A percentile compares a stretch with the other conserved stretches of the same genome.
Evolutionary conservation across 2,329 filamentous ascomycete species (phyloP).

Genomic region (Teratosphaeria nubilosa): DNA sequence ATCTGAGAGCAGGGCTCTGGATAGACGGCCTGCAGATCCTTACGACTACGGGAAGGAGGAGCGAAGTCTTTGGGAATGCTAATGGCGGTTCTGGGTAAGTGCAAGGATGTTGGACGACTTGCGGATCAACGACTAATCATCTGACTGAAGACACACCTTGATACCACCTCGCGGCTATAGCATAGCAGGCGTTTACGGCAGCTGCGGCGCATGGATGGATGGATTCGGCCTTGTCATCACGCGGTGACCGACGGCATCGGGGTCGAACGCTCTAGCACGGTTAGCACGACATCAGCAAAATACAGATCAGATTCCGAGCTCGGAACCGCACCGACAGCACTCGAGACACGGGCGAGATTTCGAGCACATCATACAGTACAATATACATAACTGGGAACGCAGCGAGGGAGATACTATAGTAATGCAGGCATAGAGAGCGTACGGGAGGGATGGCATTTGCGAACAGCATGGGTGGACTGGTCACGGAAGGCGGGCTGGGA

Average conservation of each 20-base stretch:
- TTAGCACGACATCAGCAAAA: not conserved
- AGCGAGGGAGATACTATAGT: not conserved
- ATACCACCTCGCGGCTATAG: slow-evolving; percentile 83
- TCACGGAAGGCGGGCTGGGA: too few species aligned
- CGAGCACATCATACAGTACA: not conserved
- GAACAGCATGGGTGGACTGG: too few species aligned
- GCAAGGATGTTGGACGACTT: not conserved
- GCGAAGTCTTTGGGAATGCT: slow-evolving; percentile 72
- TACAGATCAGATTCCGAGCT: not conserved
- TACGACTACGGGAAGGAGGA: slow-evolving; percentile 79
- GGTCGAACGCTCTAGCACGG: not conserved
- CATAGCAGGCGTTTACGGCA: slow-evolving; percentile 79
- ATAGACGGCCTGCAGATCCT: slow-evolving; percentile 84
- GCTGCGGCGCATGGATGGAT: slow-evolving; percentile 71
- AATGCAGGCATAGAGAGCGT: not conserved
- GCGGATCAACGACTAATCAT: not conserved
- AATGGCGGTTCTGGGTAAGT: slow-evolving; percentile 74
- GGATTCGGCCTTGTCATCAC: slow-evolving; percentile 75
- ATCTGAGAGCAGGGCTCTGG: slow-evolving; percentile 68
- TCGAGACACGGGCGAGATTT: not conserved
- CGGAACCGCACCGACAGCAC: not conserved
- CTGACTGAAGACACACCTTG: slow-evolving; percentile 58
- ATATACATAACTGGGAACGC: not conserved
- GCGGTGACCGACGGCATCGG: slow-evolving; percentile 39
- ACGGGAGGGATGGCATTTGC: not conserved